Evolutionary conservation across 2,329 filamentous ascomycete species (phyloP), one percentile per base, ranked within the genome.

Genomic region (Aureobasidium sp.): DNA sequence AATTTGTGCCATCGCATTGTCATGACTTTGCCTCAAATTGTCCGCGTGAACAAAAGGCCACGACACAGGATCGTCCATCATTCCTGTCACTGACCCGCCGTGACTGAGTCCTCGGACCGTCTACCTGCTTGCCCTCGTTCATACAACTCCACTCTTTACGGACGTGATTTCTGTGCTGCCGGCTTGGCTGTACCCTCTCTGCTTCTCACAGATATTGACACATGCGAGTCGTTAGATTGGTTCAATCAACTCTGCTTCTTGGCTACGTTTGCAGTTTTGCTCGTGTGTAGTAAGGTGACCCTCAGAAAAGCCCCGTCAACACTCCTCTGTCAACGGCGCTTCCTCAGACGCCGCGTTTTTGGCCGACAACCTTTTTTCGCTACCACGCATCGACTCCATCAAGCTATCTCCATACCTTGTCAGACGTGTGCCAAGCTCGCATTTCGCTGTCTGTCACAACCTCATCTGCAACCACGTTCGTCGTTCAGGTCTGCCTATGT

Each of bases 171-270:
- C 13, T 42, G 27, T 48, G 9, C n/a, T 58, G 42, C 55, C 55
- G 55, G 55, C 55, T 58, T 58, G 55, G 55, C 55, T 32, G 55
- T 47, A 44, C 32, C 42, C 55, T 58, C 55, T 41, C 26, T 36
- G 39, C n/a, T 46, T 57, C 53, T n/a, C 8, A 34, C 53, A 57
- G 42, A 47, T 57, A 57, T 58, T 58, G 55, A 58, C 42, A 58
- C 42, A 20, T 58, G 42, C 39, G 23, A 44, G 17, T 46, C 23
- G 29, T 41, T 20, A 46, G 42, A 57, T 58, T 58, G 32, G 46
- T 39, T 34, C 55, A 58, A 58, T 58, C 55, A 58, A 48, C n/a
- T 39, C 15, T 44, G 23, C 32, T 23, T 13, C 41, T 48, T 47
- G 55, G 55, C 55, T 29, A 34, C 7, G 13, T 23, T 5, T 17